Evolutionary conservation across 768 basidiomycete genomes (phyloP), one percentile per base, ranked within the genome.

Genomic region (Dendrothele bispora): DNA sequence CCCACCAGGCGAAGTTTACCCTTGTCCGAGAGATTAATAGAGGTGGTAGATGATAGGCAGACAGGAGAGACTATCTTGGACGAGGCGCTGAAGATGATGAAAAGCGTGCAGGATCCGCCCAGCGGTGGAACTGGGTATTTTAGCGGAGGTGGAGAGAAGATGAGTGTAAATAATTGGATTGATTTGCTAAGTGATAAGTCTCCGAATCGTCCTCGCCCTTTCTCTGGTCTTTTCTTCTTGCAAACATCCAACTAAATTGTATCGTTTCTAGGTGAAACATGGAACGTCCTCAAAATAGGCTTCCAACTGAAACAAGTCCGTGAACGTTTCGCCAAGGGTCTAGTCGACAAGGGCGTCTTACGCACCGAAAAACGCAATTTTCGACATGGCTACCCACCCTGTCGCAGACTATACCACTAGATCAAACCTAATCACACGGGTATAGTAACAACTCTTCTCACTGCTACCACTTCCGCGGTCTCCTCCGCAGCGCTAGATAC

Each of bases 281-380:
- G 95, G 95, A 99, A 98, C 68, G 94, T 99, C 7, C 93, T 98
- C 87, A 98, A 98, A 71, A 98, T 99, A 46, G 95, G 95, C 20
- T 99, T 92, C 69, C 95, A 99, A 67, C 84, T 99, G 39, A 98
- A 98, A 67, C 95, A 98, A 70, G 95, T 98, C 32, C 87, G 95
- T 38, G 95, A 99, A 70, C 89, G 95, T 15, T 85, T 99, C 32
- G 94, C 95, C 12, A 99, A 99, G 65, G 84, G 95, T 2, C 82
- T 99, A 32, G 95, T 98, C 43, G 95, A 99, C 76, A 99, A 99
- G 69, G 97, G 95, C 58, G 84, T 99, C 30, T 82, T 99, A n/a
- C 88, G 97, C 42, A 99, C 95, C 15, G 97, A 98, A 66, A 98
- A 99, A 64, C 89, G 94, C 60, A 98, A 98, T 67, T 99, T 99